Percentiles rank a stretch among this genome's conserved stretches.
Evolutionary conservation across 2,329 filamentous ascomycete species (phyloP).

Genomic region (Colletotrichum plurivorum): DNA sequence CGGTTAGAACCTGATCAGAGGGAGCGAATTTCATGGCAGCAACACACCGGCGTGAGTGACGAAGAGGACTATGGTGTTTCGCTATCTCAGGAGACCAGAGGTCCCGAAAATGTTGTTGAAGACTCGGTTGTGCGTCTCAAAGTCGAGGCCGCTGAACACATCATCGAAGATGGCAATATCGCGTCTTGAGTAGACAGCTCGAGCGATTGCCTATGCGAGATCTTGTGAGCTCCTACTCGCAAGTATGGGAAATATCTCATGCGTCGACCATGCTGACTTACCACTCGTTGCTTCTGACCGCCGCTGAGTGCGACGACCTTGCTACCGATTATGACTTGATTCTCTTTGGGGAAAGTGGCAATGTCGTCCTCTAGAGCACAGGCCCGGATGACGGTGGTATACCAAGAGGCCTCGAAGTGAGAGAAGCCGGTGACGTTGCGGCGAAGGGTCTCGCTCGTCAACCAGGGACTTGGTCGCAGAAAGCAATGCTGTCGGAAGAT

Average conservation of each 20-base stretch:
- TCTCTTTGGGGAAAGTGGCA: slow-evolving; percentile 46
- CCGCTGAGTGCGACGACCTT: slow-evolving; percentile 58
- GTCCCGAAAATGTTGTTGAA: slow-evolving; percentile 57
- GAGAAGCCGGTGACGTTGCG: slow-evolving; percentile 55
- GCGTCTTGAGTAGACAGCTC: slow-evolving; percentile 60
- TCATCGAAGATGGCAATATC: slow-evolving; percentile 62
- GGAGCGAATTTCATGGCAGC: background rate
- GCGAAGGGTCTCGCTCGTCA: slow-evolving; percentile 51
- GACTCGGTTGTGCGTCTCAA: slow-evolving; percentile 57
- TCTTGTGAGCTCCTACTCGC: no score
- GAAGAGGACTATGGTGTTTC: slow-evolving; percentile 41
- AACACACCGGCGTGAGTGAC: slow-evolving; percentile 35
- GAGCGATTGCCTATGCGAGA: slow-evolving; percentile 53
- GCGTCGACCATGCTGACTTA: no score
- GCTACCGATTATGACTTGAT: slow-evolving; percentile 54
- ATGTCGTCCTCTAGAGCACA: slow-evolving; percentile 54
- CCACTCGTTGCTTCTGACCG: slow-evolving; percentile 58
- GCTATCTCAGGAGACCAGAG: slow-evolving; percentile 55
- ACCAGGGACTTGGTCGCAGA: slow-evolving; percentile 50
- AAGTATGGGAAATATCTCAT: no score
- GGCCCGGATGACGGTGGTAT: slow-evolving; percentile 47
- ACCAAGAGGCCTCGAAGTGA: slow-evolving; percentile 46
- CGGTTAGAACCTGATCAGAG: background rate
- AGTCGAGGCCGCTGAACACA: slow-evolving; percentile 60
- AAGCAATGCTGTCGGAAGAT: slow-evolving; percentile 43